Percentiles rank a stretch among this genome's conserved stretches.
Conservation (phyloP, 2,329 filamentous ascomycete species). For the Trichoderma sp. region DNA sequence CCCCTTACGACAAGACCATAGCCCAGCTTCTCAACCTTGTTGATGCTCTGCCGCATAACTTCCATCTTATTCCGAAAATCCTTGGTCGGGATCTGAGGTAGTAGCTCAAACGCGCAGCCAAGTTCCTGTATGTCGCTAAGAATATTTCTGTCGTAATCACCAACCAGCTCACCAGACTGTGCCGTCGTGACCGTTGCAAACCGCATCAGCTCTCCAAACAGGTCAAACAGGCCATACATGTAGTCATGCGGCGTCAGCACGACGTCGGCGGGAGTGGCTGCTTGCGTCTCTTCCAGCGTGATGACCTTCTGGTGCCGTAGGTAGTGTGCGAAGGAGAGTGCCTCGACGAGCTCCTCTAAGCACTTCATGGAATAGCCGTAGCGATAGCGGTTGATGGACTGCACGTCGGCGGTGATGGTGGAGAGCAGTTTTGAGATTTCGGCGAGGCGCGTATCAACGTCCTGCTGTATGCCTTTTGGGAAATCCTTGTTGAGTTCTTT, state of each 20-base stretch:
- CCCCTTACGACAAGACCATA: conserved; percentile 88
- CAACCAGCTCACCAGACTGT: conserved; percentile 61
- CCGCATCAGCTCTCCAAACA: conserved; percentile 95
- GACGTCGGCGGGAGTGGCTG: conserved; percentile 54
- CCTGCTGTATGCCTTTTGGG: conserved; percentile 68
- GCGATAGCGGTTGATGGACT: conserved; percentile 77
- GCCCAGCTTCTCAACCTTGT: conserved; percentile 88
- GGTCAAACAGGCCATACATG: conserved; percentile 85
- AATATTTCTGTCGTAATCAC: conserved; percentile 56
- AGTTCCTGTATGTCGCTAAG: conserved; percentile 79
- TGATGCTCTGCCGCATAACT: conserved; percentile 83
- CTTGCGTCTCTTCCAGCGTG: conserved; percentile 60
- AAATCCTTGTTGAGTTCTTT: conserved; percentile 63
- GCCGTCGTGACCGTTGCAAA: conserved; percentile 90
- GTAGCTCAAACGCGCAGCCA: conserved; percentile 72
- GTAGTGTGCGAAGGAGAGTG: conserved; percentile 86
- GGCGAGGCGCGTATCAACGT: conserved; percentile 67
- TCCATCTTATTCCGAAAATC: conserved; percentile 76
- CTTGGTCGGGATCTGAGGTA: conserved; percentile 60
- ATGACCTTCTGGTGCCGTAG: conserved; percentile 76
- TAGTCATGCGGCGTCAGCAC: conserved; percentile 80
- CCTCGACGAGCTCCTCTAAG: conserved; percentile 93
- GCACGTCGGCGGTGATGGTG: conserved; percentile 70
- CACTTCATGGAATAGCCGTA: conserved; percentile 81
- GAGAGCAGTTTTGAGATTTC: conserved; percentile 72